Percentiles rank a stretch among this genome's conserved stretches.
These are phyloP conservation scores for Phanerochaete sordida DNA, from an alignment of 768 basidiomycete genomes.

Conservation along the genomic window DNA sequence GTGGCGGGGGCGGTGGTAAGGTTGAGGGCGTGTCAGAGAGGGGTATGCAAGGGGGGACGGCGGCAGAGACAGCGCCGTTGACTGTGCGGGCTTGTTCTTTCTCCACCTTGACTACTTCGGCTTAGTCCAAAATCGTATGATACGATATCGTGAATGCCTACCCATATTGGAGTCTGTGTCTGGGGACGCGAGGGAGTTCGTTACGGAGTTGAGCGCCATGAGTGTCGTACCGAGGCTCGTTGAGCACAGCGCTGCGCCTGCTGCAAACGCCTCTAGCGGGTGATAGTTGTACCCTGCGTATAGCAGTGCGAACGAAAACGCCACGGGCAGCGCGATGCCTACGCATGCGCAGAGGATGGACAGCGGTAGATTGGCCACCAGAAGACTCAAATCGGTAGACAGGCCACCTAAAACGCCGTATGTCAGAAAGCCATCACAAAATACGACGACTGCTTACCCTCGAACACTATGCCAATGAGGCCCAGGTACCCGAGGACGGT, in stretches of 20 bases:
- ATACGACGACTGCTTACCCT: slow-evolving; percentile 10
- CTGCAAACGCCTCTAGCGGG: slow-evolving; percentile 49
- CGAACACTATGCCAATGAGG: slow-evolving; percentile 25
- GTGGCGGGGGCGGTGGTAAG: not conserved
- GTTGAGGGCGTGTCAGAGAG: not conserved
- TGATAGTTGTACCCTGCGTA: slow-evolving; percentile 37
- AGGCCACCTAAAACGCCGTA: slow-evolving; percentile 55
- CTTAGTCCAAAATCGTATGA: too few species aligned
- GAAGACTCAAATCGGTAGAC: slow-evolving; percentile 41
- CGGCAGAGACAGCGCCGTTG: too few species aligned
- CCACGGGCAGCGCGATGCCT: slow-evolving; percentile 51
- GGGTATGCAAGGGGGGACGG: too few species aligned
- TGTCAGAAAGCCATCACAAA: slow-evolving; percentile 29
- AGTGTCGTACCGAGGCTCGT: slow-evolving; percentile 69
- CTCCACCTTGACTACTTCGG: not conserved
- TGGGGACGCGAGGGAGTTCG: not conserved
- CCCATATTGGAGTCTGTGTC: not conserved
- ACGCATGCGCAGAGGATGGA: slow-evolving; percentile 47
- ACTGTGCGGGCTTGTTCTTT: too few species aligned
- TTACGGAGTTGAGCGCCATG: slow-evolving; percentile 42
- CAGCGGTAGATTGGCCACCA: slow-evolving; percentile 44
- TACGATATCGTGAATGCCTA: too few species aligned
- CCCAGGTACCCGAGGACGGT: slow-evolving; percentile 43
- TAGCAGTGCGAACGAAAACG: slow-evolving; percentile 43
- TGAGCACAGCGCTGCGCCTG: slow-evolving; percentile 58